Evolutionary conservation across 1,139 yeast species (phyloP).

Genomic region (Magnusiomyces suaveolens): DNA sequence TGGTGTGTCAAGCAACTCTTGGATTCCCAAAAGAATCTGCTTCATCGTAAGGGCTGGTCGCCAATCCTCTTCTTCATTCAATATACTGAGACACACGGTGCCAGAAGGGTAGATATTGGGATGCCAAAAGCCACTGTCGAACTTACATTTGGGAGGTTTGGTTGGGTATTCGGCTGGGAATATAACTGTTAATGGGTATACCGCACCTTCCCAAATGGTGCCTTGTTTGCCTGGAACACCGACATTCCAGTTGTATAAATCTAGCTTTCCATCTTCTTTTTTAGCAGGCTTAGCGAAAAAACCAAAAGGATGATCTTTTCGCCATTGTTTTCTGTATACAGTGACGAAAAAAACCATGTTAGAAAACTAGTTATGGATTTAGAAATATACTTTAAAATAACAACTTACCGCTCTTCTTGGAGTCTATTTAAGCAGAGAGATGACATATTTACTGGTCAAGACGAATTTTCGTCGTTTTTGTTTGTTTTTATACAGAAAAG

Average conservation of each 20-base stretch:
- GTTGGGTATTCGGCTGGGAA: slow-evolving; percentile 93
- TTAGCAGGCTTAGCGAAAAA: slow-evolving; percentile 86
- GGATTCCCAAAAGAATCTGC: slow-evolving; percentile 85
- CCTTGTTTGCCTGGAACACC: slow-evolving; percentile 90
- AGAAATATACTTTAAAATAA: not conserved
- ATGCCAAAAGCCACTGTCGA: slow-evolving; percentile 84
- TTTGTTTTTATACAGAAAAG: no score
- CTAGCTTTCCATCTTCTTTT: slow-evolving; percentile 67
- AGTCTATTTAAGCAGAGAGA: slow-evolving; percentile 60
- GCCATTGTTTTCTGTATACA: slow-evolving; percentile 73
- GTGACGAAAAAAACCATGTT: no score
- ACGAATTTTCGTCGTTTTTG: no score
- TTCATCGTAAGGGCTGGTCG: slow-evolving; percentile 91
- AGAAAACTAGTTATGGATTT: not conserved
- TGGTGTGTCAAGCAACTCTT: slow-evolving; percentile 80
- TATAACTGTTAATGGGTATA: slow-evolving; percentile 71
- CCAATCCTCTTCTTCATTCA: slow-evolving; percentile 97
- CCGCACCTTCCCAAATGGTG: slow-evolving; percentile 83
- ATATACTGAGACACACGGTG: slow-evolving; percentile 81
- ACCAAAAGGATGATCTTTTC: slow-evolving; percentile 97
- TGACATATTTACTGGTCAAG: slow-evolving; percentile 18
- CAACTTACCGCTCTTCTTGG: slow-evolving; percentile 57
- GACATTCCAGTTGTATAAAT: slow-evolving; percentile 81
- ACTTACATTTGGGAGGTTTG: slow-evolving; percentile 87
- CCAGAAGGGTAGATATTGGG: slow-evolving; percentile 97